A percentile compares a stretch with the other conserved stretches of the same genome.
Conservation (phyloP, 2,329 filamentous ascomycete species). For the Venturia aucupariae region DNA sequence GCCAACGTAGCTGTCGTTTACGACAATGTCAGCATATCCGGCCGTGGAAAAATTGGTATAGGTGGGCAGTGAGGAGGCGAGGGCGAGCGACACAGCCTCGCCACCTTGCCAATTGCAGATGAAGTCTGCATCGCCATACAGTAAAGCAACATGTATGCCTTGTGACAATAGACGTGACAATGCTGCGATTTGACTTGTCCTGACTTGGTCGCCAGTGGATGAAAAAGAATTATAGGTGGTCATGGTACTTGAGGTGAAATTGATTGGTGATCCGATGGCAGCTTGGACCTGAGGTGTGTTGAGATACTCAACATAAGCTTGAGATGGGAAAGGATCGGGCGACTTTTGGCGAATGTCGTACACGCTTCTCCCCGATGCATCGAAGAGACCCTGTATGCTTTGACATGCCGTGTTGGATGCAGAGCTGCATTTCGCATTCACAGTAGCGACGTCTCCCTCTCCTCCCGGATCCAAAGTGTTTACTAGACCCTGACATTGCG, state of each 20-base stretch:
- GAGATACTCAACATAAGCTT: slow-evolving; percentile 42
- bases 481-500: slow-evolving; percentile 26
- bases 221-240: slow-evolving; percentile 35
- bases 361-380: slow-evolving; percentile 23
- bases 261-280: slow-evolving; percentile 42
- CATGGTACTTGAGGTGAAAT: slow-evolving; percentile 36
- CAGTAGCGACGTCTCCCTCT: slow-evolving; percentile 24
- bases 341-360: slow-evolving; percentile 38
- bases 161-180: slow-evolving; percentile 33
- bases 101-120: slow-evolving; percentile 62
- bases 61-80: slow-evolving; percentile 39
- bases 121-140: slow-evolving; percentile 57
- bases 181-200: slow-evolving; percentile 31
- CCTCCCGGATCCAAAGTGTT: slow-evolving; percentile 25
- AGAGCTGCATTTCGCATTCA: slow-evolving; percentile 25
- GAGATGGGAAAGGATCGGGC: slow-evolving; percentile 29
- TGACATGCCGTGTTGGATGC: slow-evolving; percentile 16
- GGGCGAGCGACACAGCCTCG: slow-evolving; percentile 54
- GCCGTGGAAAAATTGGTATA: slow-evolving; percentile 53
- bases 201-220: slow-evolving; percentile 35
- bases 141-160: slow-evolving; percentile 50
- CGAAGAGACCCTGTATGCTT: not conserved
- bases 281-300: slow-evolving; percentile 37
- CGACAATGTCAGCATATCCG: slow-evolving; percentile 63
- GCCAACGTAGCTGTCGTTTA: slow-evolving; percentile 58